A percentile compares a stretch with the other conserved stretches of the same genome.
These are phyloP conservation scores for Umbelopsis sp. DNA, from an alignment of 192 early-diverging fungal genomes.

Conservation along the genomic window DNA sequence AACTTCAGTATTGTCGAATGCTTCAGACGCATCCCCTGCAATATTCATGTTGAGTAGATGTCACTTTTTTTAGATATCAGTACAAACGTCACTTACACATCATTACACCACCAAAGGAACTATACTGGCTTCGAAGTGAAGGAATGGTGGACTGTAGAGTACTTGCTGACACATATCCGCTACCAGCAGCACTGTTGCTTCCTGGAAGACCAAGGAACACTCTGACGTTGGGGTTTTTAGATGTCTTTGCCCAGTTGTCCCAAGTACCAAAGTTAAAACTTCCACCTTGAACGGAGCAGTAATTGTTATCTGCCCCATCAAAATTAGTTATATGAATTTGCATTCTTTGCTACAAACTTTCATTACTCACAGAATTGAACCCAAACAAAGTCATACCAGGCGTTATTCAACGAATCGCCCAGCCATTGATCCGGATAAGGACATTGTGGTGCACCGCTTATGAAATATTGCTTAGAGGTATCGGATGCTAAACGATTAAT, in stretches of 20 bases:
- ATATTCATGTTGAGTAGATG: too few species aligned
- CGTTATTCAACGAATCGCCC: conserved; percentile 54
- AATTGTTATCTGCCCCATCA: conserved; percentile 37
- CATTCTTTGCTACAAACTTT: not conserved
- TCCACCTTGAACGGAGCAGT: conserved; percentile 22
- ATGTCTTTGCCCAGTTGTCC: conserved; percentile 65
- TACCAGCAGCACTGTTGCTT: conserved; percentile 52
- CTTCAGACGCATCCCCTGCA: conserved; percentile 56
- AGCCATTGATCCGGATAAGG: conserved; percentile 64
- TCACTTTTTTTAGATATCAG: too few species aligned
- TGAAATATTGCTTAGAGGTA: conserved; percentile 50
- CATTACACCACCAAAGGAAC: conserved; percentile 71
- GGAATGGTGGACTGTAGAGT: conserved; percentile 32
- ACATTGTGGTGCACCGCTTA: conserved; percentile 75
- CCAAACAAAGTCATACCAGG: conserved; percentile 71
- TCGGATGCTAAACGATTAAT: conserved; percentile 29
- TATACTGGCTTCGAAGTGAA: conserved; percentile 29
- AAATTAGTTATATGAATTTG: conserved; percentile 35
- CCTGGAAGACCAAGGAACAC: conserved; percentile 68
- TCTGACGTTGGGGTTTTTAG: conserved; percentile 61
- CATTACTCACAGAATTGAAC: conserved; percentile 83
- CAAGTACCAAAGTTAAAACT: conserved; percentile 76
- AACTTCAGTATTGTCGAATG: conserved; percentile 49
- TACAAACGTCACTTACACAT: conserved; percentile 38
- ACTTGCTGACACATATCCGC: conserved; percentile 50